Conservation (phyloP, 2,329 filamentous ascomycete species). For the Cladosporium phlei region DNA sequence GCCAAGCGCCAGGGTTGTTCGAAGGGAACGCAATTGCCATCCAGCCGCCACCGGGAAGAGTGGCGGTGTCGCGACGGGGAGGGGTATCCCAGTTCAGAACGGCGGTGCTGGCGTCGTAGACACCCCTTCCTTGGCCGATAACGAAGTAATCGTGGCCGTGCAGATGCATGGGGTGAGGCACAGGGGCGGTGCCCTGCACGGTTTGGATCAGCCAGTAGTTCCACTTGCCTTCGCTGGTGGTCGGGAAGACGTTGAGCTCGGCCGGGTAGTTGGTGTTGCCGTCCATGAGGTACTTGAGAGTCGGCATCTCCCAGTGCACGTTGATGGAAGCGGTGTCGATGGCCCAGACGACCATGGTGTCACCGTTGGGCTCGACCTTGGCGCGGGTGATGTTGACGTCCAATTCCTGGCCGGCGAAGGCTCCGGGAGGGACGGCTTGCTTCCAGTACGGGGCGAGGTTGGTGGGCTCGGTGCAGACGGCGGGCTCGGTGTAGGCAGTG, state of each 20-base stretch:
- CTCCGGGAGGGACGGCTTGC: constrained; percentile 31
- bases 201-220: constrained; percentile 48
- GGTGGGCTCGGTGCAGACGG: constrained; percentile 19
- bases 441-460: constrained; percentile 27
- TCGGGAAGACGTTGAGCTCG: constrained; percentile 38
- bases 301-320: constrained; percentile 42
- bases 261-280: constrained; percentile 38
- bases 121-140: constrained; percentile 23
- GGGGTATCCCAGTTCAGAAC: constrained; percentile 39
- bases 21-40: constrained; percentile 47
- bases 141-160: constrained; percentile 44
- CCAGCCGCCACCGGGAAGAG: constrained; percentile 42
- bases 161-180: constrained; percentile 40
- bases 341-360: constrained; percentile 32
- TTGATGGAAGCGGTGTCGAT: constrained; percentile 40
- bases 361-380: constrained; percentile 30
- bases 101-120: constrained; percentile 27
- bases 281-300: constrained; percentile 40
- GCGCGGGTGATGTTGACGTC: constrained; percentile 25
- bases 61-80: constrained; percentile 44
- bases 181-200: constrained; percentile 28
- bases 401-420: constrained; percentile 21
- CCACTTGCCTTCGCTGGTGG: constrained; percentile 36
- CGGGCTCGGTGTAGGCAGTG: constrained; percentile 18
- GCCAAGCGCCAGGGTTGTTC: constrained; percentile 52